Base-by-base conservation (phyloP, 2,329 filamentous ascomycete genomes). In the Helminthosporium solani region DNA sequence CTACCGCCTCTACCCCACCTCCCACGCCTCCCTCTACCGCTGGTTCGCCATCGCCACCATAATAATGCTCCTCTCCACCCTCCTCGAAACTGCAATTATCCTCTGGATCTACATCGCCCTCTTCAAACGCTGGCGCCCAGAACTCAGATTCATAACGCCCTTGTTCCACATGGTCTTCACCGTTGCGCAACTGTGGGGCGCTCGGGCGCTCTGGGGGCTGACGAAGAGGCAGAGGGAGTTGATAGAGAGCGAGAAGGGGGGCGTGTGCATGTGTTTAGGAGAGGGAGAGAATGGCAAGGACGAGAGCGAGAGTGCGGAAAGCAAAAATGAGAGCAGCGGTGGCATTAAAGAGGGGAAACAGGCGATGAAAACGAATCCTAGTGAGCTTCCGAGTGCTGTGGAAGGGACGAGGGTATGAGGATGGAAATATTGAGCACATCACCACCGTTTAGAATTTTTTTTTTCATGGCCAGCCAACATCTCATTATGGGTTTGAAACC, bases 81-180 rank as follows among this genome's bases (percentile, higher is more conserved):
- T 30, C 8, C 33, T 44, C 23, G 41, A 44, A 15, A 44, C 41
- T 6, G 41, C 21, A 15, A 21, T 44, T 2, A 18, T 44, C 2
- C 8, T 36, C 11, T 44, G 41, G 41, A 37, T 44, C 9, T 44
- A 37, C 25, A 33, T 33, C 33, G 21, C 41, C 21, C 14, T 44
- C 21, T 44, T 37, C 25, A 18, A n/a, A 3, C 33, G 41, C 15
- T 44, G 41, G 41, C 21, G 41, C n/a, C 14, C 16, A 7, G 16
- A 30, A 20, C 33, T 37, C 15, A 44, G 27, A 19, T 25, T 31
- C 15, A n/a, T 44, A 8, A 43, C 40, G 5, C 41, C 41, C 11
- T 16, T 37, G 11, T 7, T 44, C 15, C 21, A 30, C 18, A 11
- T 31, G 8, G 15, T 37, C 11, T 44, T 44, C 16, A 30, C 35